Evolutionary conservation across 2,329 filamentous ascomycete species (phyloP), one percentile per base, ranked within the genome.

Genomic region (Sporothrix curviconia): DNA sequence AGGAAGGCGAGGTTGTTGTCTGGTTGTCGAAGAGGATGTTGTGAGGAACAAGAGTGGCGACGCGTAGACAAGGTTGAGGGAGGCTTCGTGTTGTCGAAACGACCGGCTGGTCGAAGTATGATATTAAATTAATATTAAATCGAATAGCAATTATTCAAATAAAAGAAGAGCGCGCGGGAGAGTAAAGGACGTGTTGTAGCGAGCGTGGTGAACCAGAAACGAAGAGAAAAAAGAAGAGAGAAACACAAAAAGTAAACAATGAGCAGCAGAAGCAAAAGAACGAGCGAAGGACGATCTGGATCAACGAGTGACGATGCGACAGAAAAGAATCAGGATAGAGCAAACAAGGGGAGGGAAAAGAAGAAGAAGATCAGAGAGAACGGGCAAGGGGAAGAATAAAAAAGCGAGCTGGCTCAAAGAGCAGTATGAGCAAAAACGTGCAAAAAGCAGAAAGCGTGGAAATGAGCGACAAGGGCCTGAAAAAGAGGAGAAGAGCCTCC

Each of bases 101-200:
- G 11, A 17, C 32, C 32, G 47, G 47, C 47, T 37, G 47, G 47
- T 22, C 25, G 32, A 25, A 37, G 24, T 37, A 37, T 50, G 47
- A 34, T 44, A 55, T 55, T 55, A 55, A 37, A 39, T 36, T 44
- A 36, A 39, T 37, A 55, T 47, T 28, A 43, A 24, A 17, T 25
- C 36, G 19, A 30, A 19, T 19, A 46, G n/a, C 25, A 47, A 47
- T 15, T 8, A 4, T 7, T 7, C 19, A 30, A 46, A 22, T 46
- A 37, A 56, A 42, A 25, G 55, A 56, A 44, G 55, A 56, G 43
- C 22, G 28, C 36, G 19, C 25, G 11, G 11, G 17, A 46, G 15
- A 28, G 19, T 46, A 32, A 30, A 24, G 43, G 12, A 32, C 19
- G 12, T 36, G 32, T 17, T 28, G 12, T n/a, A 25, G 34, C 11